Evolutionary conservation across 2,329 filamentous ascomycete species (phyloP), one percentile per base, ranked within the genome.

Genomic region (Monosporascus sp.): DNA sequence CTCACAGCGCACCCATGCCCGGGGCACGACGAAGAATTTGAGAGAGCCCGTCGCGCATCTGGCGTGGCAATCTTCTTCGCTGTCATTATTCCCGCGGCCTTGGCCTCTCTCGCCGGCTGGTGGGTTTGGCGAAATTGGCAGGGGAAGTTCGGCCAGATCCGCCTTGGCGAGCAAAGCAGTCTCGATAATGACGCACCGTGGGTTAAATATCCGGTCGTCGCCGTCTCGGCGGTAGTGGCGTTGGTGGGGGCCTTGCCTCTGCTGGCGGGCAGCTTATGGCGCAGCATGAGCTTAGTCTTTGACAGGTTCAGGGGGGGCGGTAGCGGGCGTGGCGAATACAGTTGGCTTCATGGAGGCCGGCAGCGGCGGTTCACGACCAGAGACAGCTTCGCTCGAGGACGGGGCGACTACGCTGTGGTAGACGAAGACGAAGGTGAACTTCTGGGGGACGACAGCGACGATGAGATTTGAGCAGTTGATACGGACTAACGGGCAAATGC

Each of bases 341-440:
- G 78, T 61, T 78, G 79, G 70, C 66, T 80, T 49, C 72, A 73
- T n/a, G 65, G 70, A 18, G 60, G 72, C n/a, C 79, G 81, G 3
- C 80, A 81, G 38, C 78, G 88, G 55, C 84, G 87, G 52, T 99
- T 95, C 69, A 94, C 91, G 17, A 96, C 89, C 49, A 79, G 95
- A 55, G 89, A 89, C 65, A 93, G 89, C 56, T 99, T 99, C 72
- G 88, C 91, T 5, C 82, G 91, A 53, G 88, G 90, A 1, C 82
- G 89, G 52, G 87, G 88, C n/a, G 90, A 96, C 70, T 97, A 97
- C 70, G 84, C 86, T 17, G 81, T 87, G 64, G 91, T 96, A 50
- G 91, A 96, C 64, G 89, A 94, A 49, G 94, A 97, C 67, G 94
- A 97, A 69, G 93, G 93, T 48, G 93, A 97, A 75, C 75, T 99